phyloP scores from a whole-genome alignment of 2,329 filamentous ascomycete species.

The Coniochaeta pulveracea region DNA sequence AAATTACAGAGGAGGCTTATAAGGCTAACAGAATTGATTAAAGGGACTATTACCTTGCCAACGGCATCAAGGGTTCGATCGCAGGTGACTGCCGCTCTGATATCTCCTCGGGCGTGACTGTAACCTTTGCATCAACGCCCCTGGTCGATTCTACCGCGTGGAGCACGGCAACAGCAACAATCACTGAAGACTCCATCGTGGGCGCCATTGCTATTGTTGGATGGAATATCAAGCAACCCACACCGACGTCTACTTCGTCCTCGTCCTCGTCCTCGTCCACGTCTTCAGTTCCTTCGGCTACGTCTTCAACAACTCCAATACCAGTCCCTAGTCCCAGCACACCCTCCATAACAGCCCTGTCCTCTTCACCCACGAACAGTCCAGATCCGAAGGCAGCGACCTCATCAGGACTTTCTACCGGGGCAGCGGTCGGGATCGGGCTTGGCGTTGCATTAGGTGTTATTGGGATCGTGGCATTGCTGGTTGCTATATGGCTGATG shows the following conservation, averaged over 20 bases:
- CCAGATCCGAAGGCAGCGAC: not conserved
- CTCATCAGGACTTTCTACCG: not conserved
- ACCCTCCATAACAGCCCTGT: too few species aligned
- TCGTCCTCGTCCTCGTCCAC: too few species aligned
- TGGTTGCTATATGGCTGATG: too few species aligned
- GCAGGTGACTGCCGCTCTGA: not conserved
- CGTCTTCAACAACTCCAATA: too few species aligned
- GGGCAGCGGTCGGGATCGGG: not conserved
- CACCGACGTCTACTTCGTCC: too few species aligned
- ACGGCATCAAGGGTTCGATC: not conserved
- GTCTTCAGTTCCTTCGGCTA: too few species aligned
- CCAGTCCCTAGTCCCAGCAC: too few species aligned
- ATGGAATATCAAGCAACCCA: too few species aligned
- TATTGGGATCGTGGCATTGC: not conserved
- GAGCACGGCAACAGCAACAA: too few species aligned
- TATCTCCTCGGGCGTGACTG: not conserved
- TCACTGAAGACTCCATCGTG: too few species aligned
- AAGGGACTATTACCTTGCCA: not conserved
- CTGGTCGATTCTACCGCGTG: too few species aligned
- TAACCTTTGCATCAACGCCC: not conserved
- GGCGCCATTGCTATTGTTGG: too few species aligned
- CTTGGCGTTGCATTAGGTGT: not conserved
- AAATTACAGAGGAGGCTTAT: not conserved
- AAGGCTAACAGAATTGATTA: not conserved
- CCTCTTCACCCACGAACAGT: not conserved